A percentile compares a stretch with the other conserved stretches of the same genome.
These are phyloP conservation scores for Psidium friedrichsthalianum DNA, from an alignment of 345 rosid species.

Conservation along the genomic window DNA sequence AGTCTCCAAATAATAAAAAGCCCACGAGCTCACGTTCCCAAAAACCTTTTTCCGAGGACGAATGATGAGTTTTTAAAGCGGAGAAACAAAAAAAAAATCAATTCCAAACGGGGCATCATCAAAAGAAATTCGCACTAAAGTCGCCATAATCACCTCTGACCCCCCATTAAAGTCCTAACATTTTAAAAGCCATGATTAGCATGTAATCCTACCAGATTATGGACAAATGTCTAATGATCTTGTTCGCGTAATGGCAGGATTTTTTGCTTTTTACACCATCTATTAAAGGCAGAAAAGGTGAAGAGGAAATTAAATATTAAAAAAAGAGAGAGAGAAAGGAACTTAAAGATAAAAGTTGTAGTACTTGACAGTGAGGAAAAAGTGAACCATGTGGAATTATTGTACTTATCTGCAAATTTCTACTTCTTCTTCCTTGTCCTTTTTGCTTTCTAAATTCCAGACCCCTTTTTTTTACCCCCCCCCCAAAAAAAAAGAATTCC, in stretches of 20 bases:
- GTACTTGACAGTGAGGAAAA: background rate
- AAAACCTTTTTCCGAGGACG: background rate
- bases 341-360: background rate
- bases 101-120: slow-evolving; percentile 27
- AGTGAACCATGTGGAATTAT: background rate
- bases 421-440: background rate
- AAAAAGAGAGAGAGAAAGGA: background rate
- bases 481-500: too few relatives aligned
- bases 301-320: background rate
- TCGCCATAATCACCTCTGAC: slow-evolving; percentile 18
- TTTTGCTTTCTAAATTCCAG: background rate
- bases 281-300: background rate
- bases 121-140: slow-evolving; percentile 44
- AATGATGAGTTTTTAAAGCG: slow-evolving; percentile 8
- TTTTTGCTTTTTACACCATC: background rate
- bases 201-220: slow-evolving; percentile 4
- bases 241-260: background rate
- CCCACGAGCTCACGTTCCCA: slow-evolving; percentile 21
- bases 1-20: slow-evolving; percentile 11
- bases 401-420: background rate
- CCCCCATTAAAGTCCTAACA: slow-evolving; percentile 18
- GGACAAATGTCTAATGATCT: slow-evolving; percentile 9
- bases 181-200: background rate
- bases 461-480: background rate
- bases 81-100: slow-evolving; percentile 5